phyloP scores from a whole-genome alignment of 331 rosid species.

The Malus hybrid region DNA sequence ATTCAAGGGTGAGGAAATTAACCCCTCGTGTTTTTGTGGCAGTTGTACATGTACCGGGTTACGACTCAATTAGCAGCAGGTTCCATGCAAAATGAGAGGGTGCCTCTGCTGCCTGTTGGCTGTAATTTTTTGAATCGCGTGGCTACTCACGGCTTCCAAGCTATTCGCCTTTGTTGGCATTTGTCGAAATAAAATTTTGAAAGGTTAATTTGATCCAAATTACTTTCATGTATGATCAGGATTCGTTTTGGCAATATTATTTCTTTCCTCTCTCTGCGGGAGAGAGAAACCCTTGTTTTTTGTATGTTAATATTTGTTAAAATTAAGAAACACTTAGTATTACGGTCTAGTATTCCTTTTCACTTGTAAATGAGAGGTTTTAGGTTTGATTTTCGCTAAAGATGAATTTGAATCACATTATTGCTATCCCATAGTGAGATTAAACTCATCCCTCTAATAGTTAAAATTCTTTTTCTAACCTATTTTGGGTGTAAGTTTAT shows the following conservation, averaged over 20 bases:
- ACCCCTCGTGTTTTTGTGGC: constrained; percentile 20
- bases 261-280: neutral
- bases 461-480: no score
- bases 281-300: neutral
- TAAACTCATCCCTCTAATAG: no score
- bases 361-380: no score
- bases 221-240: constrained; percentile 8
- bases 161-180: constrained; percentile 7
- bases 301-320: neutral
- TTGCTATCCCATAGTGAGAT: rapidly evolving
- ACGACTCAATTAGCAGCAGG: constrained; percentile 60
- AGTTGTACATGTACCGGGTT: constrained; percentile 75
- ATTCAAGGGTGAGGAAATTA: neutral
- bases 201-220: constrained; percentile 19
- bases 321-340: no score
- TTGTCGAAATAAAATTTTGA: constrained; percentile 38
- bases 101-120: neutral
- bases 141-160: constrained; percentile 26
- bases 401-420: no score
- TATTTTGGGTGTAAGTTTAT: no score
- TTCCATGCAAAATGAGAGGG: constrained; percentile 56
- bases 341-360: no score
- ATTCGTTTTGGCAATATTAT: constrained; percentile 1
- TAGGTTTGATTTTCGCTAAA: no score
- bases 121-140: constrained; percentile 4